Percentiles rank a stretch among this genome's conserved stretches.
Evolutionary conservation across 768 basidiomycete species (phyloP).

Genomic region (Pleurotus platypus): DNA sequence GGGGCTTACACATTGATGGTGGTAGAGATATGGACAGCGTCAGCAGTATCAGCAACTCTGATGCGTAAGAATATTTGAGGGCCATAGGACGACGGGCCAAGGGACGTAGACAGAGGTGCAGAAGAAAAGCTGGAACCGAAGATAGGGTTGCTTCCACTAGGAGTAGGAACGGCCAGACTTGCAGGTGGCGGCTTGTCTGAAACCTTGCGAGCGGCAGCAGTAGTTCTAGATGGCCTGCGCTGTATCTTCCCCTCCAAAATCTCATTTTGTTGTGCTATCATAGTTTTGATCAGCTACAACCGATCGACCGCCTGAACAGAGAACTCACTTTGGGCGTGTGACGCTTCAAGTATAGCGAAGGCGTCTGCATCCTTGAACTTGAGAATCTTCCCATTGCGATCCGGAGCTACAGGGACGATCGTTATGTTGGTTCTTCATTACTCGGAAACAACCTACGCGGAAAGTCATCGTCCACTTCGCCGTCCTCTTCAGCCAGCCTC

Average conservation of each 20-base stretch:
- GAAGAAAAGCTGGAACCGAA: conserved; percentile 43
- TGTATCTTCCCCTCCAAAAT: conserved; percentile 77
- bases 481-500: conserved; percentile 93
- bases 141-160: conserved; percentile 38
- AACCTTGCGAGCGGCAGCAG: conserved; percentile 49
- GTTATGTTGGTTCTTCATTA: background rate
- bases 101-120: conserved; percentile 56
- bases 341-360: conserved; percentile 84
- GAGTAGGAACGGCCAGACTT: conserved; percentile 33
- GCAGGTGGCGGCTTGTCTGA: conserved; percentile 37
- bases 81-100: conserved; percentile 71
- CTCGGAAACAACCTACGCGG: conserved; percentile 63
- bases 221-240: conserved; percentile 72
- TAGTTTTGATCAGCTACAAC: too few relatives aligned
- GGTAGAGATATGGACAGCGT: conserved; percentile 82
- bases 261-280: conserved; percentile 68
- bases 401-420: conserved; percentile 62
- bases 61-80: conserved; percentile 84
- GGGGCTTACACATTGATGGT: conserved; percentile 86
- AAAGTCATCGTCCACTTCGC: conserved; percentile 98
- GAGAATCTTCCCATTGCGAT: conserved; percentile 77
- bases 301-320: conserved; percentile 20
- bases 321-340: conserved; percentile 57
- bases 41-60: conserved; percentile 74
- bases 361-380: conserved; percentile 84